Evolutionary conservation across 2,329 filamentous ascomycete genomes (phyloP), one percentile per base, ranked within the genome.

Genomic region (Scedosporium minutisporum): DNA sequence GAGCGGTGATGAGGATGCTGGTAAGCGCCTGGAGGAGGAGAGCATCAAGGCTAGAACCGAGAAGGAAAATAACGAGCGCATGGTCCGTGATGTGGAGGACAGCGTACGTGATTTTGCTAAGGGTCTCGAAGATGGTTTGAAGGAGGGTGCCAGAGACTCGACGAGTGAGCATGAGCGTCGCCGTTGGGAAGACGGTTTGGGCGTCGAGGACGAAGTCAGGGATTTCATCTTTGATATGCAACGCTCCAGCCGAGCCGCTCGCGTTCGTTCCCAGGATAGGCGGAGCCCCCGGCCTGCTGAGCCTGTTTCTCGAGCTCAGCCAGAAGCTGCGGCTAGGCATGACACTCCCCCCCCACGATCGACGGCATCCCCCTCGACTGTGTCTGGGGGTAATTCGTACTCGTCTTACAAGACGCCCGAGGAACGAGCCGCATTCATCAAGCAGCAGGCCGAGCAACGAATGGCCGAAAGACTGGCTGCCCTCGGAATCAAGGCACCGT

Each of bases 181-280:
- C 65, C 86, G 95, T 65, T 99, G 95, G 95, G 92, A 99, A 69
- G 95, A 99, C 75, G 95, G 87, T 9, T 82, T 99, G 44, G 95
- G 95, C 29, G 95, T 99, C 29, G 95, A 99, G 72, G 93, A 99
- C 70, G 92, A 96, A 70, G 89, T 97, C 65, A 91, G 92, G 70
- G 95, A 99, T 71, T 97, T 99, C 74, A 99, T 99, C 72, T 97
- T 95, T 72, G 95, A 97, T 68, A 79, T 99, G 61, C 93, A 97
- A 73, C 87, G 93, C 65, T 90, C 87, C 65, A 96, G 91, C 73
- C 86, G 92, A 66, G 82, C 91, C 66, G 82, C 90, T 61, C 87
- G 87, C 64, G 77, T 96, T 63, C 80, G 83, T 64, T 76, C 79
- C 58, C 85, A 83, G 71, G 87, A 86, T 65, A 82, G 77, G 63